phyloP scores from a whole-genome alignment of 1,139 yeast genomes.

The Hansenula sp. region DNA sequence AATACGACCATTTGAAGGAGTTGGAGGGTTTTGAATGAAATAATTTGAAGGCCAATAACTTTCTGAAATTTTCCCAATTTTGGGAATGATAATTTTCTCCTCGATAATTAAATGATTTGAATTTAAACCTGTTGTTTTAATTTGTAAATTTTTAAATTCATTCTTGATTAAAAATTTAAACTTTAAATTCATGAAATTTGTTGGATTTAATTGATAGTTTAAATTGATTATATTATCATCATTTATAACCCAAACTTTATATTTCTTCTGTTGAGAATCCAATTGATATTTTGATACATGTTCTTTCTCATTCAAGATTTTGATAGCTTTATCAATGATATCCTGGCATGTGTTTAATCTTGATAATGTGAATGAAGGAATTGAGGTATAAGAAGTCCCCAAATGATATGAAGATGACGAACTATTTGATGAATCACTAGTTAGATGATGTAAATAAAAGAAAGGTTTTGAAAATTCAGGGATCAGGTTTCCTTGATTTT shows the following conservation, averaged over 20 bases:
- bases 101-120: conserved; percentile 29
- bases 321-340: conserved; percentile 17
- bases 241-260: conserved; percentile 29
- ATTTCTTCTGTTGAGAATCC: conserved; percentile 9
- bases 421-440: conserved; percentile 10
- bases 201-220: conserved; percentile 24
- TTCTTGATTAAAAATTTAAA: conserved; percentile 21
- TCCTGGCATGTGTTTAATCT: conserved; percentile 14
- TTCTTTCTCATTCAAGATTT: conserved; percentile 15
- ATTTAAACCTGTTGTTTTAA: conserved; percentile 21
- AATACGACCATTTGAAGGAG: conserved; percentile 40
- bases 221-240: conserved; percentile 16
- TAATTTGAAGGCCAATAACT: conserved; percentile 34
- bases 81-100: conserved; percentile 15
- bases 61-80: conserved; percentile 11
- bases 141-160: conserved; percentile 9
- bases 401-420: conserved; percentile 14
- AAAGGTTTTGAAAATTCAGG: conserved; percentile 53
- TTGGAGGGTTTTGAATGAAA: conserved; percentile 24
- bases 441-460: conserved; percentile 49
- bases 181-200: conserved; percentile 24
- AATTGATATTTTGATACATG: conserved; percentile 14
- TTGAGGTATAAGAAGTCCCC: conserved; percentile 14
- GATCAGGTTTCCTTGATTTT: conserved; percentile 34
- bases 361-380: conserved; percentile 23